phyloP scores from a whole-genome alignment of 2,329 filamentous ascomycete genomes.

The Colletotrichum liaoningense region DNA sequence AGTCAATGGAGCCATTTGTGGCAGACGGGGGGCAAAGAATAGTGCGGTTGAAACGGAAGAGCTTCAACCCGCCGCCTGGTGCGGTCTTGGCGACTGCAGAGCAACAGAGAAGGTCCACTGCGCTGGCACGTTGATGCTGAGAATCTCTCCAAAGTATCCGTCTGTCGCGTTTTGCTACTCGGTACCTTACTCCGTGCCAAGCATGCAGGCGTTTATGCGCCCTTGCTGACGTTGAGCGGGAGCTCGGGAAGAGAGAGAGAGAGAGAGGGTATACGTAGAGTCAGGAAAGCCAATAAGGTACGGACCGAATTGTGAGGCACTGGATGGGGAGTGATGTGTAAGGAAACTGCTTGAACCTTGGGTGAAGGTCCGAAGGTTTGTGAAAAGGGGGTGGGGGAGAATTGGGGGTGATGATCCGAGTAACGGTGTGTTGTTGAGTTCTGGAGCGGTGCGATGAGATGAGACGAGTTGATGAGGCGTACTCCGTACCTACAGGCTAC shows the following conservation, averaged over 20 bases:
- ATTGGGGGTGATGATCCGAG: neutral
- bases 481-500: neutral
- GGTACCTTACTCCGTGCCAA: conserved; percentile 4
- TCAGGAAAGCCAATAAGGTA: neutral
- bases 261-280: too few species aligned
- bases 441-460: neutral
- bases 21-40: conserved; percentile 15
- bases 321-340: neutral
- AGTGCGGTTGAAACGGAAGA: conserved; percentile 35
- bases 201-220: conserved; percentile 6
- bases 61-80: conserved; percentile 32
- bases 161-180: neutral
- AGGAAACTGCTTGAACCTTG: neutral
- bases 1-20: conserved; percentile 20
- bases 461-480: neutral
- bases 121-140: conserved; percentile 26
- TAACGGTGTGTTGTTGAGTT: neutral
- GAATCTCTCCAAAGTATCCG: neutral
- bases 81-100: conserved; percentile 31
- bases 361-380: neutral
- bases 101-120: conserved; percentile 28
- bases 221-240: neutral
- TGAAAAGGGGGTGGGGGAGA: neutral
- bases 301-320: conserved; percentile 22
- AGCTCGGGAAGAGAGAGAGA: neutral